Conservation (phyloP, 768 basidiomycete genomes). For the Hypholoma fasciculare region DNA sequence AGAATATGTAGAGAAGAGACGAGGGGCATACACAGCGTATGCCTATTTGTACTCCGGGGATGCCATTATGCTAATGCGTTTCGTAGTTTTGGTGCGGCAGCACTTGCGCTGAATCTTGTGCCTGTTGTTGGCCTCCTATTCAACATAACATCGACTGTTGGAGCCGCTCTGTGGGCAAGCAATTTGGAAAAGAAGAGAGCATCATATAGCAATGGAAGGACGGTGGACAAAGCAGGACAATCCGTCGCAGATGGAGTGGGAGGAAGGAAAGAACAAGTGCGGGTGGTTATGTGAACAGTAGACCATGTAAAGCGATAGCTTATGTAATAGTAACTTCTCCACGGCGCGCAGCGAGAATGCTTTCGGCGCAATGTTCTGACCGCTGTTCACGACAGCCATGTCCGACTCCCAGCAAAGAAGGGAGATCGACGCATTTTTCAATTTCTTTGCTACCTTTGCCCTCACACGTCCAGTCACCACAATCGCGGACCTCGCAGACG, state of each 20-base stretch:
- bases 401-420: constrained; percentile 42
- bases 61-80: neutral
- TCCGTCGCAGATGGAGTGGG: constrained; percentile 12
- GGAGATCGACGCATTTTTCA: constrained; percentile 80
- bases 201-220: constrained; percentile 11
- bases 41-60: neutral
- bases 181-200: constrained; percentile 49
- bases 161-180: constrained; percentile 73
- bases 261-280: constrained; percentile 16
- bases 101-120: constrained; percentile 58
- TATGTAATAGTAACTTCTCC: constrained; percentile 5
- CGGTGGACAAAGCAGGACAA: constrained; percentile 16
- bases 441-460: constrained; percentile 76
- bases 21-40: constrained; percentile 64
- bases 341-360: neutral
- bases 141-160: constrained; percentile 62
- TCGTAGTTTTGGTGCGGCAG: constrained; percentile 57
- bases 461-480: constrained; percentile 63
- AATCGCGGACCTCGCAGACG: constrained; percentile 77
- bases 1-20: constrained; percentile 44
- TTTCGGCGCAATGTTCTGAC: neutral
- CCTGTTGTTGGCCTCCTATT: constrained; percentile 62
- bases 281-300: constrained; percentile 17
- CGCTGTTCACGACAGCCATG: constrained; percentile 22
- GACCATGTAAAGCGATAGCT: neutral